These are phyloP conservation scores for Penicillium griseofulvum DNA, from an alignment of 2,329 filamentous ascomycete genomes.

Conservation along the genomic window DNA sequence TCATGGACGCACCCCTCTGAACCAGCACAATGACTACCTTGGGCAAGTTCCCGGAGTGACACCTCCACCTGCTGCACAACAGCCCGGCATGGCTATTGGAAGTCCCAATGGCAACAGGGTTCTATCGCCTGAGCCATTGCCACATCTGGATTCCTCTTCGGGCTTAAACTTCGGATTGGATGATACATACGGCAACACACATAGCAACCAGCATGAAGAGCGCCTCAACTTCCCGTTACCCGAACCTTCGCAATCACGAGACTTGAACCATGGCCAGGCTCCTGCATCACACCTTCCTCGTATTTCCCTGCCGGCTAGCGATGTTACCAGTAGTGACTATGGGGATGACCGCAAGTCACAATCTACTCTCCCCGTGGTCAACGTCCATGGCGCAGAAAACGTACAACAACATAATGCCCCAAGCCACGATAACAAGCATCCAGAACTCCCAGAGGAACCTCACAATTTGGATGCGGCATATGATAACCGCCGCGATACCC, in stretches of 20 bases:
- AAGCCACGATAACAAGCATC: slow-evolving; percentile 15
- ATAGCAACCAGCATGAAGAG: slow-evolving; percentile 9
- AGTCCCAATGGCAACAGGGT: slow-evolving; percentile 10
- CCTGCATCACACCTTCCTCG: slow-evolving; percentile 29
- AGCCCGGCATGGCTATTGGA: slow-evolving; percentile 14
- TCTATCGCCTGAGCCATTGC: slow-evolving; percentile 12
- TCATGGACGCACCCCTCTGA: background rate
- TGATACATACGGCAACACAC: background rate
- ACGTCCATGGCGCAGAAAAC: slow-evolving; percentile 27
- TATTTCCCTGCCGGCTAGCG: slow-evolving; percentile 45
- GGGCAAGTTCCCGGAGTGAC: slow-evolving; percentile 12
- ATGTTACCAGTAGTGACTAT: slow-evolving; percentile 55
- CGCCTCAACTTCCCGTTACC: slow-evolving; percentile 24
- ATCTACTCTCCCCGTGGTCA: slow-evolving; percentile 40
- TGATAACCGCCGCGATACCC: slow-evolving; percentile 42
- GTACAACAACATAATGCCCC: slow-evolving; percentile 15
- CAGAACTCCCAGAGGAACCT: slow-evolving; percentile 26
- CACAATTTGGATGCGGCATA: slow-evolving; percentile 20
- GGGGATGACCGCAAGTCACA: slow-evolving; percentile 54
- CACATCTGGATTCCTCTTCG: slow-evolving; percentile 10
- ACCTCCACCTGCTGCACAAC: slow-evolving; percentile 10
- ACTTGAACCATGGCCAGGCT: slow-evolving; percentile 13
- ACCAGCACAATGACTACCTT: slow-evolving; percentile 15
- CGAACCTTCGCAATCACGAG: slow-evolving; percentile 15
- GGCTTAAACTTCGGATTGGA: slow-evolving; percentile 22